Conservation (phyloP, 1,284 basidiomycete species). For the Sparassis latifolia region DNA sequence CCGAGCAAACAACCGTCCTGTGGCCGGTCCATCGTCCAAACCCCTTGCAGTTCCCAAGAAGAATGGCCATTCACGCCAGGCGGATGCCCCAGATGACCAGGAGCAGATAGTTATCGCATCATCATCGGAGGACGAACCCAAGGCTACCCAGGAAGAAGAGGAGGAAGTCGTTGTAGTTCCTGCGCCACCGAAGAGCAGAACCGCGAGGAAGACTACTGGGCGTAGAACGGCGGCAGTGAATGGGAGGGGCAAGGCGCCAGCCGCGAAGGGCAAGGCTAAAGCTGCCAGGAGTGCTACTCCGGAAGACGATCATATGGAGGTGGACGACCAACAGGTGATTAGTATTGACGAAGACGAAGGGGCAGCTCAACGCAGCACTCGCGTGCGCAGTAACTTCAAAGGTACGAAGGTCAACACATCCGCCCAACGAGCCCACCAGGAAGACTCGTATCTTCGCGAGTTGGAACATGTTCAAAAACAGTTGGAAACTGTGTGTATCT, state of each 20-base stretch:
- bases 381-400: conserved; percentile 9
- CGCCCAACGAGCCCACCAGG: conserved; percentile 8
- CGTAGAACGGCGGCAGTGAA: conserved; percentile 5
- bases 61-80: background rate
- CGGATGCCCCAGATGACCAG: background rate
- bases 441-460: conserved; percentile 11
- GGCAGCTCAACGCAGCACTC: conserved; percentile 1
- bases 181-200: conserved; percentile 6
- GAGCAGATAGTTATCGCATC: conserved; percentile 7
- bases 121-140: conserved; percentile 9
- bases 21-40: conserved; percentile 19
- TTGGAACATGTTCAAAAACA: conserved; percentile 17
- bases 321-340: conserved; percentile 5
- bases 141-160: conserved; percentile 9
- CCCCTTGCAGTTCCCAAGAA: conserved; percentile 1
- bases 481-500: conserved; percentile 8
- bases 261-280: conserved; percentile 21
- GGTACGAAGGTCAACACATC: background rate
- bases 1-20: conserved; percentile 8
- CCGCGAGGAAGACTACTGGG: conserved; percentile 11
- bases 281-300: background rate
- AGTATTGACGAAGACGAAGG: conserved; percentile 10
- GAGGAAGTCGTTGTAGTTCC: conserved; percentile 10
- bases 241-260: conserved; percentile 14
- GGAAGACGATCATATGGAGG: conserved; percentile 2